Percentiles rank a stretch among this genome's conserved stretches.
phyloP scores from a whole-genome alignment of 306 rosid genomes.

The Calophaca sinica region DNA sequence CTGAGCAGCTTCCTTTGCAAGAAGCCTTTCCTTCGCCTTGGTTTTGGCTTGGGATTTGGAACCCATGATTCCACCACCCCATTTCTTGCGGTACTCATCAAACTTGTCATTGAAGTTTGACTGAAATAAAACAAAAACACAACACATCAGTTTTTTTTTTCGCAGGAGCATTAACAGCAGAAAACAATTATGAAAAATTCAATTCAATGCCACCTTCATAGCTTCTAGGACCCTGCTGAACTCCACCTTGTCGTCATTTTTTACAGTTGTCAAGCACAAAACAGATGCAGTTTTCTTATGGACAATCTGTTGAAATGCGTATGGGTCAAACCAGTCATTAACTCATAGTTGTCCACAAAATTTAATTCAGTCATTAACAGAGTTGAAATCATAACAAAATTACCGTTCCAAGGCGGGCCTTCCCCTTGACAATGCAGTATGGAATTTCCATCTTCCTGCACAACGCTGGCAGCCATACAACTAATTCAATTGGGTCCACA shows the following conservation, averaged over 20 bases:
- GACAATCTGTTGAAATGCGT: constrained; percentile 56
- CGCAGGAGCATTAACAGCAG: background rate
- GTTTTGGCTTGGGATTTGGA: constrained; percentile 88
- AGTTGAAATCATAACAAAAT: background rate
- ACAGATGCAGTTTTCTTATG: constrained; percentile 85
- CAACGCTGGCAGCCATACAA: constrained; percentile 87
- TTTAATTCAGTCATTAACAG: background rate
- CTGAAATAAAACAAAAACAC: constrained; percentile 43
- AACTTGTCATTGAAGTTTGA: constrained; percentile 90
- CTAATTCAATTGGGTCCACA: constrained; percentile 83
- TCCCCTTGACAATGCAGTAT: constrained; percentile 90
- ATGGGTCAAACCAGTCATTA: background rate
- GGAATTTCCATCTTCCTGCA: constrained; percentile 94
- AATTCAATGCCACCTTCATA: constrained; percentile 60
- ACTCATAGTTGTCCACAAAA: background rate
- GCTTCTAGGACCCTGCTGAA: constrained; percentile 80
- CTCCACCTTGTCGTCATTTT: constrained; percentile 84
- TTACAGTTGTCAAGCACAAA: constrained; percentile 80
- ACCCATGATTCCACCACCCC: constrained; percentile 94
- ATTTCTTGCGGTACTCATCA: constrained; percentile 80
- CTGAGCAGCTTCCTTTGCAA: constrained; percentile 87
- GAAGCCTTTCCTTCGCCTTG: constrained; percentile 71
- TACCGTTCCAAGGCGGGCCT: constrained; percentile 83
- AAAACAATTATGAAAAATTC: background rate
- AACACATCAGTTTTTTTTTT: background rate